phyloP scores from a whole-genome alignment of 2,329 filamentous ascomycete species.

The Colletotrichum zoysiae region DNA sequence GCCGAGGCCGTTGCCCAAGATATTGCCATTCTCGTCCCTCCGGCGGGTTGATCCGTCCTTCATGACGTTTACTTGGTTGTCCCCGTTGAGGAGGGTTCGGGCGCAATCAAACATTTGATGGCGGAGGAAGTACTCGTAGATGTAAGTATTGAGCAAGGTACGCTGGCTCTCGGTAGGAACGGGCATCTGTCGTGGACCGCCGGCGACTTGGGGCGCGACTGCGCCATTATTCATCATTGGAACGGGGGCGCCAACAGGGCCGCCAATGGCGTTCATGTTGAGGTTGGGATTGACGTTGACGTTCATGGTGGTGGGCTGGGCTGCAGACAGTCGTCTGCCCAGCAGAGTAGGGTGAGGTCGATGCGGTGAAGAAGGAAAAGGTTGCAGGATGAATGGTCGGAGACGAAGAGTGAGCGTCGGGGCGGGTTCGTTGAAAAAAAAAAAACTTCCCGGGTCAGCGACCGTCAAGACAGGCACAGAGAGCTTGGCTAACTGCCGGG shows the following conservation, averaged over 20 bases:
- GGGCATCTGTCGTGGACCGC: slow-evolving; percentile 42
- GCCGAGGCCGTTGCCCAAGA: slow-evolving; percentile 75
- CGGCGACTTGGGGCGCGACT: slow-evolving; percentile 49
- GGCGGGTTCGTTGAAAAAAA: slow-evolving; percentile 41
- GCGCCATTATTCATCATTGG: slow-evolving; percentile 76
- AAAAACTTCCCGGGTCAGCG: slow-evolving; percentile 49
- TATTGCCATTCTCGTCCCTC: slow-evolving; percentile 75
- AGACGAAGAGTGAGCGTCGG: slow-evolving; percentile 39
- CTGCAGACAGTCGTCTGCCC: slow-evolving; percentile 57
- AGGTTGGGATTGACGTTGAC: slow-evolving; percentile 70
- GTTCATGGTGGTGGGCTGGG: slow-evolving; percentile 62
- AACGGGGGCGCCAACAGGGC: slow-evolving; percentile 72
- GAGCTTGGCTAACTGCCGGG: slow-evolving; percentile 30
- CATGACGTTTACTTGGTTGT: slow-evolving; percentile 74
- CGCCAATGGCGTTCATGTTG: slow-evolving; percentile 78
- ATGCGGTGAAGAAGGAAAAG: slow-evolving; percentile 41
- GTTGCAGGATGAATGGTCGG: slow-evolving; percentile 38
- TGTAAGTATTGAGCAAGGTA: slow-evolving; percentile 82
- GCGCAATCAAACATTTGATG: slow-evolving; percentile 88
- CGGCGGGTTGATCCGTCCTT: slow-evolving; percentile 79
- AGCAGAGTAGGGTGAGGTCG: slow-evolving; percentile 41
- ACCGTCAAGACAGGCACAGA: slow-evolving; percentile 41
- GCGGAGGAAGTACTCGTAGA: slow-evolving; percentile 92
- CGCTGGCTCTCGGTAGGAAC: slow-evolving; percentile 58
- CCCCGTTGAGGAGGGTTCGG: slow-evolving; percentile 75